Evolutionary conservation across 1,284 basidiomycete species (phyloP).

Genomic region (Chalciporus piperatoides): DNA sequence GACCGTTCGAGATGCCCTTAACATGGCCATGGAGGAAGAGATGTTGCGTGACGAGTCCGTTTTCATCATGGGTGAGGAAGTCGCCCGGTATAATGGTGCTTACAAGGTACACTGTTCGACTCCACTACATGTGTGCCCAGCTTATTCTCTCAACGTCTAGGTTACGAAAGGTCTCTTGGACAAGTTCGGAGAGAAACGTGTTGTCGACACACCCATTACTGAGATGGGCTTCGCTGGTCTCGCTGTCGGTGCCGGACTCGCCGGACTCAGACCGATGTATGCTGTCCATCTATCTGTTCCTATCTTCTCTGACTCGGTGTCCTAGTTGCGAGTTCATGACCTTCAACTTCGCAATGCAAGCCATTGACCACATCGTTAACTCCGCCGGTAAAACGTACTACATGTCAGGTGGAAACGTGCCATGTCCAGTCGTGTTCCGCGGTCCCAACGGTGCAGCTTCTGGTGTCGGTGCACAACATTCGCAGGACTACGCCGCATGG

Average conservation of each 20-base stretch:
- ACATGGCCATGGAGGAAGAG: conserved; percentile 99
- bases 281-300: conserved; percentile 16
- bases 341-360: conserved; percentile 94
- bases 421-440: conserved; percentile 98
- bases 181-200: conserved; percentile 99
- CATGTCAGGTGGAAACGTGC: conserved; percentile 99
- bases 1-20: conserved; percentile 98
- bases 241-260: conserved; percentile 91
- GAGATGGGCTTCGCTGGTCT: conserved; percentile 99
- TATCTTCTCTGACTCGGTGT: conserved; percentile 12
- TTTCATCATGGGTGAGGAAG: conserved; percentile 97
- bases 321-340: conserved; percentile 99
- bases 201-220: conserved; percentile 97
- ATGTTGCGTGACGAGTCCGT: conserved; percentile 96
- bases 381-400: conserved; percentile 99
- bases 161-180: conserved; percentile 97
- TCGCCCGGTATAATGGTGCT: conserved; percentile 98
- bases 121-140: conserved; percentile 1
- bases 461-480: conserved; percentile 94
- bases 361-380: conserved; percentile 99
- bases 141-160: conserved; percentile 38
- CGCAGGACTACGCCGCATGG: conserved; percentile 91
- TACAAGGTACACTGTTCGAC: conserved; percentile 75
- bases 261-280: conserved; percentile 91
- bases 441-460: conserved; percentile 98